phyloP scores from a whole-genome alignment of 305 asterid genomes.

The Andrographis paniculata region DNA sequence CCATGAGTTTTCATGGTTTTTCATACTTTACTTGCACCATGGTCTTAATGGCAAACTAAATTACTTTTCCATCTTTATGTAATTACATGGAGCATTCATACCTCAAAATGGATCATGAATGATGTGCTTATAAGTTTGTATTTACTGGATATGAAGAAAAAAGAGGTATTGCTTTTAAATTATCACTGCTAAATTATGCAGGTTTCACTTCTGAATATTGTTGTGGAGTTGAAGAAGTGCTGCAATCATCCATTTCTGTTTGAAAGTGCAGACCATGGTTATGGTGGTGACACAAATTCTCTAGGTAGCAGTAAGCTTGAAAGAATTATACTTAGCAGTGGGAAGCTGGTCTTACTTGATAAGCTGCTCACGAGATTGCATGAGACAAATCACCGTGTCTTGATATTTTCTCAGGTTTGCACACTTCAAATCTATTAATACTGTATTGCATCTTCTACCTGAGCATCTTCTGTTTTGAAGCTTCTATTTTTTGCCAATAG shows the following conservation, averaged over 20 bases:
- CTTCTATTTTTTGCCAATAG: too few species aligned
- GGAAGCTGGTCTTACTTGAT: conserved; percentile 93
- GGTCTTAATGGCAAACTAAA: conserved; percentile 11
- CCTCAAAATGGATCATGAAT: conserved; percentile 10
- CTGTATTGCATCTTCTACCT: conserved; percentile 8
- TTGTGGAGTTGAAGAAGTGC: conserved; percentile 99
- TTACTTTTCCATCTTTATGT: neutral
- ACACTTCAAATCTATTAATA: too few species aligned
- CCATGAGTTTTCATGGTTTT: too few species aligned
- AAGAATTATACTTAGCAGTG: conserved; percentile 88
- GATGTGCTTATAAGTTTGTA: neutral
- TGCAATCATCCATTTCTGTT: conserved; percentile 98
- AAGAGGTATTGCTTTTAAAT: conserved; percentile 7
- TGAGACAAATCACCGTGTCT: conserved; percentile 88
- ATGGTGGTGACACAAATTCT: conserved; percentile 86
- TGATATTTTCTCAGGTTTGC: conserved; percentile 98
- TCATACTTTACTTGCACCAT: neutral
- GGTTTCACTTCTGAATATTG: conserved; percentile 97
- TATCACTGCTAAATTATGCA: conserved; percentile 27
- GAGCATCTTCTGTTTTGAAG: conserved; percentile 5
- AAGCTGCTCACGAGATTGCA: conserved; percentile 85
- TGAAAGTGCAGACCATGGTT: conserved; percentile 99
- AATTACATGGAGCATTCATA: conserved; percentile 7
- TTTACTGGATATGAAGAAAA: conserved; percentile 11
- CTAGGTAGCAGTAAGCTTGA: conserved; percentile 86